Conservation (phyloP, 1,139 yeast genomes). For the Magnusiomyces tetraspermus region DNA sequence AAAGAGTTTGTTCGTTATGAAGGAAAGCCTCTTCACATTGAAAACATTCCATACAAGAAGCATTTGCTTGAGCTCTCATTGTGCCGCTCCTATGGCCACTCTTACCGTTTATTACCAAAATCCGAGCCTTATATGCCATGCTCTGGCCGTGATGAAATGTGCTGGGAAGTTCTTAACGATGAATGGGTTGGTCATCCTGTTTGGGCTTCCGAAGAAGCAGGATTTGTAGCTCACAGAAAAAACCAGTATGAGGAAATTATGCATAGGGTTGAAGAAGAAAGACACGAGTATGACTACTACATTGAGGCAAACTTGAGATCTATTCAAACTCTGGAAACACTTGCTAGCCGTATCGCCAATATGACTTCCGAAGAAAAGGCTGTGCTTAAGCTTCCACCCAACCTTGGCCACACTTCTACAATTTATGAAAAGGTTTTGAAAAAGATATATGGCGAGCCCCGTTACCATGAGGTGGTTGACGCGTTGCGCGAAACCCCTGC, state of each 20-base stretch:
- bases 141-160: conserved; percentile 97
- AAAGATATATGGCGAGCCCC: conserved; percentile 85
- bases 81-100: conserved; percentile 74
- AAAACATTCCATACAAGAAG: conserved; percentile 78
- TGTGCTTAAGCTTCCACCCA: conserved; percentile 78
- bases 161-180: conserved; percentile 97
- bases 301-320: conserved; percentile 94
- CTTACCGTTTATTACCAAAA: conserved; percentile 86
- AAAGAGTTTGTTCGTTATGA: conserved; percentile 84
- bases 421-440: conserved; percentile 89
- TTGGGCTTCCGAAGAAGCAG: conserved; percentile 99
- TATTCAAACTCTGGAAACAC: conserved; percentile 88
- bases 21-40: conserved; percentile 50
- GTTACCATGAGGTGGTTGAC: conserved; percentile 92
- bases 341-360: conserved; percentile 86
- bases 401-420: conserved; percentile 87
- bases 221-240: conserved; percentile 94
- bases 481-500: conserved; percentile 94
- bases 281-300: conserved; percentile 91
- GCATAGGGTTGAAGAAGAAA: conserved; percentile 92
- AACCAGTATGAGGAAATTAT: conserved; percentile 94
- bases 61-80: conserved; percentile 80
- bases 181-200: conserved; percentile 99
- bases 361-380: conserved; percentile 89
- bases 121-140: conserved; percentile 96